Evolutionary conservation across 352 stramenopile genomes (phyloP).

Genomic region (Pelagophyceae sp.): DNA sequence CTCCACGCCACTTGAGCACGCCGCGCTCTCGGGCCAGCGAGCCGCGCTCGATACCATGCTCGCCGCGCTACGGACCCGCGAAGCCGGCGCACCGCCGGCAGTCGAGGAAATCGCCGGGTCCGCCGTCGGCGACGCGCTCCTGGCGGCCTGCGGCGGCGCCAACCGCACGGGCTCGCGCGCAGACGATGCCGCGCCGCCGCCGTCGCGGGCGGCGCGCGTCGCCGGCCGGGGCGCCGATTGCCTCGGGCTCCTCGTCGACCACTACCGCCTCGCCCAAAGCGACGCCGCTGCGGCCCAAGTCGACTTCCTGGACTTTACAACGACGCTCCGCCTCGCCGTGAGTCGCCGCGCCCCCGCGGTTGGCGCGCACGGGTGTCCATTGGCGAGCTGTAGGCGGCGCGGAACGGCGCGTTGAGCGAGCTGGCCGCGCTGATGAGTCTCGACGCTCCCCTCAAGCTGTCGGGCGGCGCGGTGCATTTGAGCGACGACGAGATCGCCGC

Average conservation of each 20-base stretch:
- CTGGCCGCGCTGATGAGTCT: too few species aligned
- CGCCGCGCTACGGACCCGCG: neutral
- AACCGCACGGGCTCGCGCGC: neutral
- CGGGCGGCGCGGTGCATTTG: too few species aligned
- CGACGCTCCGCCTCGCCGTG: too few species aligned
- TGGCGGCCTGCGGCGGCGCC: neutral
- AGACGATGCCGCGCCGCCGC: too few species aligned
- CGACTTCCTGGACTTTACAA: too few species aligned
- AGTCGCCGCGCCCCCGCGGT: too few species aligned
- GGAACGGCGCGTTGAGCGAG: too few species aligned
- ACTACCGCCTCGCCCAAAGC: neutral
- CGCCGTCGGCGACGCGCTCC: neutral
- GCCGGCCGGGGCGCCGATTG: neutral
- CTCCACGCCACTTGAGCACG: neutral
- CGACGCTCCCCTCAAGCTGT: too few species aligned
- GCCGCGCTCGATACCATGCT: neutral
- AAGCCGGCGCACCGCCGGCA: too few species aligned
- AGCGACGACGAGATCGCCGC: neutral
- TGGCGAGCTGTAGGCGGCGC: too few species aligned
- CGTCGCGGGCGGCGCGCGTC: neutral
- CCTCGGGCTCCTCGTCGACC: neutral
- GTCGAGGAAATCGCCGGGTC: neutral
- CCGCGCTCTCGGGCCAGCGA: neutral
- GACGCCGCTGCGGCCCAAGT: too few species aligned
- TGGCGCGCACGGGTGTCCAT: too few species aligned